These are phyloP conservation scores for Arachnomyces sp. DNA, from an alignment of 2,329 filamentous ascomycete genomes.

Conservation along the genomic window DNA sequence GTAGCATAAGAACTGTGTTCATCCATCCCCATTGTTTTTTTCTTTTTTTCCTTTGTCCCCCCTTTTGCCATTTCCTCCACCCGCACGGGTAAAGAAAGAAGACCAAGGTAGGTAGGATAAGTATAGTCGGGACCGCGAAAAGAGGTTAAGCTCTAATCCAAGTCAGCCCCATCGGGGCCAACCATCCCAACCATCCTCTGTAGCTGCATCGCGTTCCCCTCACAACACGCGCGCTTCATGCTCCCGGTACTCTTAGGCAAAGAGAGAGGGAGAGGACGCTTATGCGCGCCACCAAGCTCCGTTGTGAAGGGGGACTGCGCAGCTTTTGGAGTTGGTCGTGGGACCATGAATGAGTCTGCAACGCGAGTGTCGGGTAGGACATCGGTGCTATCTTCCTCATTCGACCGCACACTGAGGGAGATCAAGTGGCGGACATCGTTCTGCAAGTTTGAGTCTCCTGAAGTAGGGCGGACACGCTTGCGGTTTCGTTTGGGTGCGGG, in stretches of 20 bases:
- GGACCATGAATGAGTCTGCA: slow-evolving; percentile 25
- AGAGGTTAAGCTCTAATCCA: slow-evolving; percentile 12
- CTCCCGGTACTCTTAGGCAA: slow-evolving; percentile 20
- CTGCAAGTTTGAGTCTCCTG: slow-evolving; percentile 31
- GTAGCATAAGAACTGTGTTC: no score
- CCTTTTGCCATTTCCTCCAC: no score
- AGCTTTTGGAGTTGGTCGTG: slow-evolving; percentile 13
- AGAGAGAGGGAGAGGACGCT: slow-evolving; percentile 21
- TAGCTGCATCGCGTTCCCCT: slow-evolving; percentile 23
- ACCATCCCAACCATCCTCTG: slow-evolving; percentile 17
- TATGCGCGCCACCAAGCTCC: slow-evolving; percentile 16
- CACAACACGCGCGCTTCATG: slow-evolving; percentile 35
- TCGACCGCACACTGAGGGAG: slow-evolving; percentile 17
- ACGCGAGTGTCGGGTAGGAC: slow-evolving; percentile 23
- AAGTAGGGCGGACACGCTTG: slow-evolving; percentile 33
- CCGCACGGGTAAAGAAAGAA: neutral
- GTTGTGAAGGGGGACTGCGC: slow-evolving; percentile 11
- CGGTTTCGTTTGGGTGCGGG: slow-evolving; percentile 17
- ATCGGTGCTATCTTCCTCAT: slow-evolving; percentile 12
- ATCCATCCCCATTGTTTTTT: no score
- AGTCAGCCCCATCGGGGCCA: no score
- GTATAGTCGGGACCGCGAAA: no score
- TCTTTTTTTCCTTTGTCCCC: no score
- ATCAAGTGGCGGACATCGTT: slow-evolving; percentile 32
- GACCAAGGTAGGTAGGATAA: no score